Percentiles rank a stretch among this genome's conserved stretches.
These are phyloP conservation scores for Polysphondylium violaceum DNA, from an alignment of 78 protist species.

Conservation along the genomic window DNA sequence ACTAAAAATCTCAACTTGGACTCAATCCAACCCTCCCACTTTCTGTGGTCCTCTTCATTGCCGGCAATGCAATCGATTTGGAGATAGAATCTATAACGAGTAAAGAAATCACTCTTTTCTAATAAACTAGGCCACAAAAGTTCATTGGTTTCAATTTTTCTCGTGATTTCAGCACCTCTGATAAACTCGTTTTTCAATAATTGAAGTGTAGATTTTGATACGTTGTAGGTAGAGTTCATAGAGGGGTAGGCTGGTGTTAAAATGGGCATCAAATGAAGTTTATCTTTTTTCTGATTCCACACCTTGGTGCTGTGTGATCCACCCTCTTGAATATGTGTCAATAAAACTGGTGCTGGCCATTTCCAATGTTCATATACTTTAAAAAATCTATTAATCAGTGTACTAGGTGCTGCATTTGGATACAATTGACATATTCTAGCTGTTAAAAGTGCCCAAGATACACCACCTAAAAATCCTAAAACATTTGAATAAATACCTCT, in stretches of 20 bases:
- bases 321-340: slow-evolving; percentile 69
- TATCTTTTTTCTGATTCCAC: slow-evolving; percentile 88
- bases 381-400: slow-evolving; percentile 94
- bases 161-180: slow-evolving; percentile 86
- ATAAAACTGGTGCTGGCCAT: slow-evolving; percentile 85
- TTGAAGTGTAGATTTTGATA: slow-evolving; percentile 87
- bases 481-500: slow-evolving; percentile 95
- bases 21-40: slow-evolving; percentile 84
- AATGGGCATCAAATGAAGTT: slow-evolving; percentile 94
- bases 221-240: slow-evolving; percentile 97
- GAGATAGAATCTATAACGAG: slow-evolving; percentile 64
- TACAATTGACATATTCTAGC: slow-evolving; percentile 97
- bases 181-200: slow-evolving; percentile 90
- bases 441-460: slow-evolving; percentile 96
- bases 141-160: slow-evolving; percentile 32
- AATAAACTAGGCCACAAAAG: slow-evolving; percentile 67
- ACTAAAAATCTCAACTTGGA: slow-evolving; percentile 65
- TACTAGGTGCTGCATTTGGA: slow-evolving; percentile 94
- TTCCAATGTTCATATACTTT: slow-evolving; percentile 86
- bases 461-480: slow-evolving; percentile 97
- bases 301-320: slow-evolving; percentile 44
- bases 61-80: slow-evolving; percentile 36
- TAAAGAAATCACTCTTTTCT: slow-evolving; percentile 87
- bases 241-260: slow-evolving; percentile 98
- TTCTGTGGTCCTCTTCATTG: slow-evolving; percentile 68